phyloP scores from a whole-genome alignment of 257 asterid genomes.

The Nicotiana benthamiana region DNA sequence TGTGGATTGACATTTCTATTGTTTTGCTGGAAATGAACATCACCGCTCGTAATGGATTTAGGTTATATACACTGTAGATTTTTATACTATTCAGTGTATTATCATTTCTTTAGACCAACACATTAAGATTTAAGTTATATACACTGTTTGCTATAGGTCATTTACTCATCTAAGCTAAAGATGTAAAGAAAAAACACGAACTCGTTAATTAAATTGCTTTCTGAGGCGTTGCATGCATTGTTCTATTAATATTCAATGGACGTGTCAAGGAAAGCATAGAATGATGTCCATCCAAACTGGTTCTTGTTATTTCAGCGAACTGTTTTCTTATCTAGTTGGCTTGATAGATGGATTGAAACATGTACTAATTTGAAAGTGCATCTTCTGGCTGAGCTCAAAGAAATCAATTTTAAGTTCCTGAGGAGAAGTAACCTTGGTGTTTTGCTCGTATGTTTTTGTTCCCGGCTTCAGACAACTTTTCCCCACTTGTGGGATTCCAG shows the following conservation, averaged over 20 bases:
- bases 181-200: background rate
- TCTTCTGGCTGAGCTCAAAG: background rate
- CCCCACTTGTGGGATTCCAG: too few species aligned
- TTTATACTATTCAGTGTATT: too few species aligned
- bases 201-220: background rate
- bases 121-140: too few species aligned
- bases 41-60: background rate
- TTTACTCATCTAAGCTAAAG: background rate
- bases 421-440: background rate
- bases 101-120: too few species aligned
- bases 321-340: background rate
- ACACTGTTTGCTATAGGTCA: background rate
- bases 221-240: slow-evolving; percentile 6
- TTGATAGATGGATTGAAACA: background rate
- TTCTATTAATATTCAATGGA: background rate
- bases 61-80: too few species aligned
- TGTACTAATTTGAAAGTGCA: background rate
- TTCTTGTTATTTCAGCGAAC: background rate
- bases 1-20: background rate
- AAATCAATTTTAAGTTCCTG: too few species aligned
- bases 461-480: too few species aligned
- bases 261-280: slow-evolving; percentile 5
- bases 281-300: background rate
- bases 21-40: background rate
- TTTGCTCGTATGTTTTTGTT: background rate